Conservation (phyloP, 441 rosid species). For the Breynia disticha region DNA sequence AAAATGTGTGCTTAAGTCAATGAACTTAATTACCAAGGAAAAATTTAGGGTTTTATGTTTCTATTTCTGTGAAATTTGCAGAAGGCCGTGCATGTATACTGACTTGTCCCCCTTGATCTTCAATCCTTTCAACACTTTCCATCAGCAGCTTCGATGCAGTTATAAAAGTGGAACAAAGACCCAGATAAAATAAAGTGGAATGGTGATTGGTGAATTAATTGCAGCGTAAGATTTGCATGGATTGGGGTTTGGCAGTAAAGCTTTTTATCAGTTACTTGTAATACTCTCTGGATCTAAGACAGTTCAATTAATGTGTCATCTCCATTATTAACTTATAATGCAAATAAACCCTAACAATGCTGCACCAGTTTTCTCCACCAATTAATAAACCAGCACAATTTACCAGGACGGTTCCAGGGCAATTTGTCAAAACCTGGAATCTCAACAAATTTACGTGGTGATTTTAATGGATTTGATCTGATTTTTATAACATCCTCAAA, state of each 20-base stretch:
- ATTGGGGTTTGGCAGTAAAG: not conserved
- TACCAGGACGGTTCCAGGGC: too few relatives aligned
- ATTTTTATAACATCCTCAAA: too few relatives aligned
- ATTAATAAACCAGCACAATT: too few relatives aligned
- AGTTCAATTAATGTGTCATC: constrained; percentile 1
- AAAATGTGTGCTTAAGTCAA: too few relatives aligned
- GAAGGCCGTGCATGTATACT: not conserved
- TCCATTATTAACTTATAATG: not conserved
- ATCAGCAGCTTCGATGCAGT: not conserved
- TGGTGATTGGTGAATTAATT: constrained; percentile 8
- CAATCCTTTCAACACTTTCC: not conserved
- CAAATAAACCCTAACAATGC: constrained; percentile 1
- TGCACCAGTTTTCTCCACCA: not conserved
- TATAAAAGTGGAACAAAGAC: not conserved
- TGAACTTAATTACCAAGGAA: not conserved
- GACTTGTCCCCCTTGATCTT: not conserved
- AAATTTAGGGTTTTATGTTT: not conserved
- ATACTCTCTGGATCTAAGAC: not conserved
- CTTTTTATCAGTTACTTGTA: not conserved
- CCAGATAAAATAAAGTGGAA: constrained; percentile 8
- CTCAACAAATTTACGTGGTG: too few relatives aligned
- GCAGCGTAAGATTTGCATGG: constrained; percentile 11
- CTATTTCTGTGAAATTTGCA: not conserved
- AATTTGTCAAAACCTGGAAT: too few relatives aligned
- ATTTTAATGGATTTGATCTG: too few relatives aligned